Evolutionary conservation across 257 asterid genomes (phyloP).

Genomic region (Solanum habrochaites): DNA sequence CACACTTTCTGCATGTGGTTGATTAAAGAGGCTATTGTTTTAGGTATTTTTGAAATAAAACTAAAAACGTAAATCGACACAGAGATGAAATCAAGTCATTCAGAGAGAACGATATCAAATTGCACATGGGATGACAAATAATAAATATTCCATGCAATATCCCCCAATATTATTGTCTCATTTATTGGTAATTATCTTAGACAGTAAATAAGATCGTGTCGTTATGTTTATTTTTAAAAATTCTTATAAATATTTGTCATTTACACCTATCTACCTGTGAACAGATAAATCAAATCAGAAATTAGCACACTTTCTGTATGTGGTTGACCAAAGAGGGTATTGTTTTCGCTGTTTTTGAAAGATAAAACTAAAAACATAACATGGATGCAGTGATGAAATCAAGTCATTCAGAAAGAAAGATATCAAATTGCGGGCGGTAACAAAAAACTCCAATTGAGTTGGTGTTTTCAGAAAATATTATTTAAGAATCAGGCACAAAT

Average conservation of each 20-base stretch:
- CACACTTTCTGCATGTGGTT: not conserved
- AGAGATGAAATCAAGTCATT: not conserved
- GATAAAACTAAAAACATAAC: not conserved
- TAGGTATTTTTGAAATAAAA: not conserved
- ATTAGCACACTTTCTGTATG: not conserved
- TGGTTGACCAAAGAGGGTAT: not conserved
- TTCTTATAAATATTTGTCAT: not conserved
- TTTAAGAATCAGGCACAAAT: not conserved
- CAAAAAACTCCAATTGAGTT: not conserved
- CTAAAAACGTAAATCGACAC: not conserved
- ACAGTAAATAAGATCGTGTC: no score
- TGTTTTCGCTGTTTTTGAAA: not conserved
- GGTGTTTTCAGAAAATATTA: conserved; percentile 3
- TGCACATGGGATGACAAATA: no score
- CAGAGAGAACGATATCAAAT: no score
- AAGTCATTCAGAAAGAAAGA: not conserved
- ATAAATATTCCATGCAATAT: no score
- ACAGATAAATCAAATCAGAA: not conserved
- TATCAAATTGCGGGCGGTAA: not conserved
- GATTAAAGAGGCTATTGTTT: not conserved
- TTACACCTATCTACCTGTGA: not conserved
- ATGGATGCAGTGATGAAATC: not conserved
- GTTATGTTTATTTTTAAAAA: no score
- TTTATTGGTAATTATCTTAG: not conserved
- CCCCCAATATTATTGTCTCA: no score